Percentiles rank a stretch among this genome's conserved stretches.
These are phyloP conservation scores for Claviceps cyperi DNA, from an alignment of 2,329 filamentous ascomycete genomes.

Conservation along the genomic window DNA sequence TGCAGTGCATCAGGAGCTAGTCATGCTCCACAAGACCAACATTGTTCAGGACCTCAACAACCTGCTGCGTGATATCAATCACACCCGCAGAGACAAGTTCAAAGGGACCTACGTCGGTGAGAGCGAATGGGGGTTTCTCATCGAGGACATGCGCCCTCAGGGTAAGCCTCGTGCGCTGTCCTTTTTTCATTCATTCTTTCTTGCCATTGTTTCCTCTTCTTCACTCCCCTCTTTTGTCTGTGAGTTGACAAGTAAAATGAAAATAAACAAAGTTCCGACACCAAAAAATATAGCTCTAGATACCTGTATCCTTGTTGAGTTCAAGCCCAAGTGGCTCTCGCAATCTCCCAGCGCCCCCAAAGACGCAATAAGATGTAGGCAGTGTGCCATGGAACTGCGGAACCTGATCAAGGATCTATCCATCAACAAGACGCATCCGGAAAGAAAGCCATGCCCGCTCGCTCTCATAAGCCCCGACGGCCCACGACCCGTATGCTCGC, in stretches of 20 bases:
- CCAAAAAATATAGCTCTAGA: constrained; percentile 12
- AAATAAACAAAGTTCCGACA: not conserved
- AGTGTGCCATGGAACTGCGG: constrained; percentile 45
- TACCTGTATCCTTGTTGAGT: constrained; percentile 42
- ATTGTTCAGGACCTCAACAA: constrained; percentile 34
- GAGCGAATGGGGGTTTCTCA: constrained; percentile 50
- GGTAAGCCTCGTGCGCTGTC: constrained; percentile 11
- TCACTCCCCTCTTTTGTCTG: not conserved
- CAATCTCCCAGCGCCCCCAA: constrained; percentile 60
- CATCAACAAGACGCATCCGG: constrained; percentile 19
- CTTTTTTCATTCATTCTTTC: constrained; percentile 1
- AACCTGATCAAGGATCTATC: constrained; percentile 20
- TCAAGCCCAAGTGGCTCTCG: constrained; percentile 75
- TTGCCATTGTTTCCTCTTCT: constrained; percentile 4
- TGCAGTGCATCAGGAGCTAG: constrained; percentile 23
- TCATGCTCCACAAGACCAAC: constrained; percentile 20
- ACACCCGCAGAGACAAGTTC: constrained; percentile 29
- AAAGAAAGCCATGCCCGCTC: constrained; percentile 46
- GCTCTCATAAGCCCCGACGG: constrained; percentile 42
- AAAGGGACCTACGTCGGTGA: constrained; percentile 35
- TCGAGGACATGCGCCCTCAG: constrained; percentile 52
- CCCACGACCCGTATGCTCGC: constrained; percentile 27
- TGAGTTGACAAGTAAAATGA: not conserved
- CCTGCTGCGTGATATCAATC: constrained; percentile 34
- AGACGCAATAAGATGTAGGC: constrained; percentile 52